Conservation (phyloP, 75 land plant genomes). For the Sequoiadendron giganteum region DNA sequence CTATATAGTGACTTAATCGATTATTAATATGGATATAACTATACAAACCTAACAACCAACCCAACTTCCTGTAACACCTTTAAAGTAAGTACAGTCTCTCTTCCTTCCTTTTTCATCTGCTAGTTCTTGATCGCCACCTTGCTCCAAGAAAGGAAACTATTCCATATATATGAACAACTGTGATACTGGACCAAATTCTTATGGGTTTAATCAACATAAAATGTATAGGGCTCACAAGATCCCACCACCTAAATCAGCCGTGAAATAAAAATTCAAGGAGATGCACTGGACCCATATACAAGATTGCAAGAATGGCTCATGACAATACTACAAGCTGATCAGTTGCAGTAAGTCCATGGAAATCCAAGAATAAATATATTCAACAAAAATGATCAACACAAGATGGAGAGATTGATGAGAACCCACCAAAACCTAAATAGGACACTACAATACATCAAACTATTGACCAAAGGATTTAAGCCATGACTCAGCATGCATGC, state of each 20-base stretch:
- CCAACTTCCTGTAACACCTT: background rate
- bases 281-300: background rate
- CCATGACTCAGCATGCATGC: background rate
- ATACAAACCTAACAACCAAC: background rate
- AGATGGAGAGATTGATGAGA: too few species aligned
- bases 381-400: background rate
- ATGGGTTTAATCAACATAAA: background rate
- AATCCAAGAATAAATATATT: background rate
- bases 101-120: slow-evolving; percentile 1
- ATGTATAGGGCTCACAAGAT: background rate
- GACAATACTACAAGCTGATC: too few species aligned
- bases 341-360: background rate
- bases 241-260: background rate
- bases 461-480: too few species aligned
- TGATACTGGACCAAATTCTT: background rate
- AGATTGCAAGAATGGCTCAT: too few species aligned
- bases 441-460: too few species aligned
- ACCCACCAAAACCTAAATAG: background rate
- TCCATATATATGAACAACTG: background rate
- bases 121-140: background rate
- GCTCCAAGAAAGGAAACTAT: background rate
- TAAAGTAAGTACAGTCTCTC: background rate
- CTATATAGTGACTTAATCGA: too few species aligned
- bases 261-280: background rate
- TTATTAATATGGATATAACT: background rate